Percentiles rank a stretch among this genome's conserved stretches.
These are phyloP conservation scores for Hyphopichia burtonii DNA, from an alignment of 1,139 yeast species.

Conservation along the genomic window DNA sequence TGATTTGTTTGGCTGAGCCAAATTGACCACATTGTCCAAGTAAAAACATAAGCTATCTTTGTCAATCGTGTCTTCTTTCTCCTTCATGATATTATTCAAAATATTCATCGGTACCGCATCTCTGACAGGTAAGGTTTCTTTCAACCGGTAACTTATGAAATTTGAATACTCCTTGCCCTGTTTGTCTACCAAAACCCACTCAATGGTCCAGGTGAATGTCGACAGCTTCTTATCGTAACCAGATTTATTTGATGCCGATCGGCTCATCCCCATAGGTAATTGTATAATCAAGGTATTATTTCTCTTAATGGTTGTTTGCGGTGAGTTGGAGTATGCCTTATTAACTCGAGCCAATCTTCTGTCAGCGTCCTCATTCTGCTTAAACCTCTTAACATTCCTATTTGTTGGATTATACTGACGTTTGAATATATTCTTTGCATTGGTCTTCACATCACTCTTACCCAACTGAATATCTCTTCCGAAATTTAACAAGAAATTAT, in stretches of 20 bases:
- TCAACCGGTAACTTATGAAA: slow-evolving; percentile 47
- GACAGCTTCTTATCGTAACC: slow-evolving; percentile 69
- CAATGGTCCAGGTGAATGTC: slow-evolving; percentile 75
- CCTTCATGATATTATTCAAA: slow-evolving; percentile 11
- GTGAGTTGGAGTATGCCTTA: slow-evolving; percentile 22
- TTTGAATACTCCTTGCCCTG: slow-evolving; percentile 20
- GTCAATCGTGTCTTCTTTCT: slow-evolving; percentile 19
- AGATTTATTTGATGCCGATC: slow-evolving; percentile 65
- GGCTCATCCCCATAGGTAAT: slow-evolving; percentile 75
- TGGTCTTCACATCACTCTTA: slow-evolving; percentile 44
- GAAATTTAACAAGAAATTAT: slow-evolving; percentile 66
- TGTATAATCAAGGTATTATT: slow-evolving; percentile 40
- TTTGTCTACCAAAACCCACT: slow-evolving; percentile 54
- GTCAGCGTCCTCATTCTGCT: slow-evolving; percentile 20
- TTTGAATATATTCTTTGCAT: slow-evolving; percentile 38
- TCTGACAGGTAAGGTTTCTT: slow-evolving; percentile 31
- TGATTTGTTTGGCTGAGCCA: slow-evolving; percentile 12
- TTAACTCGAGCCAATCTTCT: slow-evolving; percentile 22
- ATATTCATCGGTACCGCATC: slow-evolving; percentile 44
- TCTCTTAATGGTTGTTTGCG: slow-evolving; percentile 27
- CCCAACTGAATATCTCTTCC: slow-evolving; percentile 57
- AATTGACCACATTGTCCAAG: slow-evolving; percentile 31
- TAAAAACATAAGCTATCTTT: slow-evolving; percentile 28
- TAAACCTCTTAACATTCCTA: slow-evolving; percentile 26
- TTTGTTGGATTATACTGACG: slow-evolving; percentile 18